phyloP scores from a whole-genome alignment of 2,329 filamentous ascomycete species.

The Botrytis galanthina region DNA sequence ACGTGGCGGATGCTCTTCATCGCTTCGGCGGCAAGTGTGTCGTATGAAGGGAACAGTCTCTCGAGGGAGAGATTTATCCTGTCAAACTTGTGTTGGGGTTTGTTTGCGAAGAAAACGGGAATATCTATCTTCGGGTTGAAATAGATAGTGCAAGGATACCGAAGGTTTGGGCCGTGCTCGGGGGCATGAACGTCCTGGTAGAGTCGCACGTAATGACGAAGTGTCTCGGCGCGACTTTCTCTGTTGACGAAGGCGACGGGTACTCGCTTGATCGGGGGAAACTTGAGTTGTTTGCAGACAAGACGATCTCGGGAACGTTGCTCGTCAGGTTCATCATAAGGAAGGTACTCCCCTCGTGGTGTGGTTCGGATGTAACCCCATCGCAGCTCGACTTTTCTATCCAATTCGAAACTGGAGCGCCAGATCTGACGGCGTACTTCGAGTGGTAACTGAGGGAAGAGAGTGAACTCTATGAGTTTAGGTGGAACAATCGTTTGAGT shows the following conservation, averaged over 20 bases:
- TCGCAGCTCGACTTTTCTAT: neutral
- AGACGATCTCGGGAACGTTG: neutral
- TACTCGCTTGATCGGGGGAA: rapidly evolving
- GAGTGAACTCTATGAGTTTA: neutral
- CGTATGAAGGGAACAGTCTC: neutral
- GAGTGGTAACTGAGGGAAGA: neutral
- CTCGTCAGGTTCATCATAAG: rapidly evolving
- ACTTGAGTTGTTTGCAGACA: neutral
- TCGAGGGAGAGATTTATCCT: neutral
- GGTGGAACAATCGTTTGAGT: neutral
- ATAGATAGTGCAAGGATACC: neutral
- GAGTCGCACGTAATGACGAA: neutral
- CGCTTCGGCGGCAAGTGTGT: neutral
- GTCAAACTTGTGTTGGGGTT: neutral
- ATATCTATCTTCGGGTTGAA: neutral
- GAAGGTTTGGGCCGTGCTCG: neutral
- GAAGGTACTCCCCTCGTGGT: neutral
- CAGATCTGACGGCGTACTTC: neutral
- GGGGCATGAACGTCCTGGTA: neutral
- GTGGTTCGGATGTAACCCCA: neutral
- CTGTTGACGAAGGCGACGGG: neutral
- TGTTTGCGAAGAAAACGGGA: neutral
- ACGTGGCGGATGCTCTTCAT: neutral
- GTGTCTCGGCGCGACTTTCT: neutral
- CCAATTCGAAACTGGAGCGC: neutral